Conservation (phyloP, 2,329 filamentous ascomycete species). For the Botrytis fragariae region DNA sequence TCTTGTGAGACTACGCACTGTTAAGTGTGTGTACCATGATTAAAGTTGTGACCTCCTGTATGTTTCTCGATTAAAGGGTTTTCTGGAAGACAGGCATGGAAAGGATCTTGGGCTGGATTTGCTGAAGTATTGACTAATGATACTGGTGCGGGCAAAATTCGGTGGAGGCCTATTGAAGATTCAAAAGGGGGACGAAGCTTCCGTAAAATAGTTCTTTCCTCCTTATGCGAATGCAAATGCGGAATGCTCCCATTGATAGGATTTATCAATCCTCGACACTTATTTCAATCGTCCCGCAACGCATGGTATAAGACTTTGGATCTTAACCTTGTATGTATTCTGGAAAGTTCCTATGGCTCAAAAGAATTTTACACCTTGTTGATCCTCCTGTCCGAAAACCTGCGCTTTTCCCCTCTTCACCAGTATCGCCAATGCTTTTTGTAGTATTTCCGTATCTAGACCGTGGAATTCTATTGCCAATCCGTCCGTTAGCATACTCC, state of each 20-base stretch:
- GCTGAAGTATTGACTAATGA: neutral
- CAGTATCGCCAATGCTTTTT: conserved; percentile 73
- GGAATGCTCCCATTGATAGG: neutral
- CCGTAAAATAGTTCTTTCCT: neutral
- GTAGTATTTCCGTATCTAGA: conserved; percentile 80
- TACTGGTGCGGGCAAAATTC: neutral
- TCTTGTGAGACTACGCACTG: conserved; percentile 10
- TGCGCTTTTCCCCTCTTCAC: conserved; percentile 91
- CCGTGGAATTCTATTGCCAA: conserved; percentile 68
- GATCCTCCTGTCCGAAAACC: conserved; percentile 85
- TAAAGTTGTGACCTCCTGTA: neutral
- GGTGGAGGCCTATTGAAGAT: neutral
- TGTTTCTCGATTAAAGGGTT: neutral
- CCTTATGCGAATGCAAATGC: neutral
- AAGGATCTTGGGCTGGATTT: neutral
- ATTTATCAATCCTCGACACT: neutral
- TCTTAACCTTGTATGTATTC: neutral
- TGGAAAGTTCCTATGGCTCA: conserved; percentile 40
- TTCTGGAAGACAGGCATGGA: neutral
- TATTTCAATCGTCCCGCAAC: neutral
- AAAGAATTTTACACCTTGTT: conserved; percentile 95
- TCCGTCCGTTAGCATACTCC: conserved; percentile 1
- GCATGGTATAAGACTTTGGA: neutral
- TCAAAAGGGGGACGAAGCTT: neutral
- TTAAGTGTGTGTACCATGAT: neutral